Evolutionary conservation across 768 basidiomycete species (phyloP).

Genomic region (Panellus pusillus): DNA sequence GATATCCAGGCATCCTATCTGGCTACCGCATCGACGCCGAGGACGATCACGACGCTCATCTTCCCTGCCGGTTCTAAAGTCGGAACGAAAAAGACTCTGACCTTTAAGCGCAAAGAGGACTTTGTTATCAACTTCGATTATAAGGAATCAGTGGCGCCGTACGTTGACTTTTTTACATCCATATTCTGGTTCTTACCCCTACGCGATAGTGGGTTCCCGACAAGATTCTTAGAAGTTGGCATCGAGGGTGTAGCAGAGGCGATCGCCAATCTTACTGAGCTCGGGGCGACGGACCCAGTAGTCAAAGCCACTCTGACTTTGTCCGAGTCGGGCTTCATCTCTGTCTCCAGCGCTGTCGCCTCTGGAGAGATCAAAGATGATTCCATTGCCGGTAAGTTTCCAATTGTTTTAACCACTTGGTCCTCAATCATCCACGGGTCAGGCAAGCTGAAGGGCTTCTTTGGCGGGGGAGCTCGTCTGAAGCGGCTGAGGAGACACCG

Average conservation of each 20-base stretch:
- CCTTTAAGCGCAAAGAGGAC: conserved; percentile 83
- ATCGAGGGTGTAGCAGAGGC: conserved; percentile 75
- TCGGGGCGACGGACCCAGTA: conserved; percentile 77
- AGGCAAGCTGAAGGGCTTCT: conserved; percentile 89
- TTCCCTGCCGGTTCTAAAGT: conserved; percentile 78
- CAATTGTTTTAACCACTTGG: conserved; percentile 4
- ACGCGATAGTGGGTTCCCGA: conserved; percentile 61
- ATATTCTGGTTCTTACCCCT: conserved; percentile 5
- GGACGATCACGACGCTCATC: conserved; percentile 73
- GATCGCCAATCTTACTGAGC: conserved; percentile 78
- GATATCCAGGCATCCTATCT: conserved; percentile 81
- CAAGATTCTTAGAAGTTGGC: conserved; percentile 70
- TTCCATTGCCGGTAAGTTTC: conserved; percentile 61
- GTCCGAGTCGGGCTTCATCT: conserved; percentile 85
- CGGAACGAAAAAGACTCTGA: conserved; percentile 82
- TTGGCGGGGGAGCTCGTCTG: conserved; percentile 58
- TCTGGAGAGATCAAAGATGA: conserved; percentile 84
- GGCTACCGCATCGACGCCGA: conserved; percentile 55
- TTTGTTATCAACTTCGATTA: conserved; percentile 80
- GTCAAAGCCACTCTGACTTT: conserved; percentile 83
- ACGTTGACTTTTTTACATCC: conserved; percentile 29
- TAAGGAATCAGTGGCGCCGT: conserved; percentile 63
- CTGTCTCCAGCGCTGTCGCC: conserved; percentile 75
- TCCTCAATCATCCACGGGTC: conserved; percentile 1
- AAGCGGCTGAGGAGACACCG: conserved; percentile 39